phyloP scores from a whole-genome alignment of 805 yeast species.

The Saturnispora gosingensis region DNA sequence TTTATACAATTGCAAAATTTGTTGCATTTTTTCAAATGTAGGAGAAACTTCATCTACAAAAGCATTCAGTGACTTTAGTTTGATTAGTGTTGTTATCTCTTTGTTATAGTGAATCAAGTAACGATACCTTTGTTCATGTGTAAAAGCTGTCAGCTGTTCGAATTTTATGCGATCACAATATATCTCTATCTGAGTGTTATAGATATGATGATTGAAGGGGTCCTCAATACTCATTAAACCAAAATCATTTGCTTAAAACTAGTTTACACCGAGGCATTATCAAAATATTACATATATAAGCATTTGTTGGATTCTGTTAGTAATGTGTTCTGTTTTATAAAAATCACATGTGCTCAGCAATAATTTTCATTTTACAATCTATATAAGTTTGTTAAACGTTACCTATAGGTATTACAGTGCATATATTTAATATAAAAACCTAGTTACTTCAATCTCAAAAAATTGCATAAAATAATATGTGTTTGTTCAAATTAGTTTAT shows the following conservation, averaged over 20 bases:
- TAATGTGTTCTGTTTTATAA: not conserved
- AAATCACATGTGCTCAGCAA: not conserved
- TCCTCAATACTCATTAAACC: not conserved
- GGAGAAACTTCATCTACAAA: not conserved
- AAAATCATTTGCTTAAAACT: too few species aligned
- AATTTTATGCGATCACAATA: not conserved
- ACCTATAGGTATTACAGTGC: too few species aligned
- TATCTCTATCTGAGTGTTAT: not conserved
- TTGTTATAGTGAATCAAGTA: not conserved
- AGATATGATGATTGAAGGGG: not conserved
- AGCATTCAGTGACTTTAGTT: not conserved
- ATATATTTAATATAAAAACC: too few species aligned
- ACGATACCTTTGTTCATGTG: not conserved
- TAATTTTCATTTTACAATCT: too few species aligned
- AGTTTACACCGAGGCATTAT: too few species aligned
- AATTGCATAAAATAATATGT: too few species aligned
- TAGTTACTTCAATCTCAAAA: too few species aligned
- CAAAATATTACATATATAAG: too few species aligned
- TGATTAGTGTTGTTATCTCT: not conserved
- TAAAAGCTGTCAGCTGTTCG: not conserved
- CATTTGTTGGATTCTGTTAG: too few species aligned
- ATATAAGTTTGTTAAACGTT: too few species aligned
- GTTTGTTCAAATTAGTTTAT: not conserved
- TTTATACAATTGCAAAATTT: not conserved
- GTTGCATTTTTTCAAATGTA: not conserved